A percentile compares a stretch with the other conserved stretches of the same genome.
Conservation (phyloP, 805 yeast genomes). For the Kluyveromyces wickerhamii region DNA sequence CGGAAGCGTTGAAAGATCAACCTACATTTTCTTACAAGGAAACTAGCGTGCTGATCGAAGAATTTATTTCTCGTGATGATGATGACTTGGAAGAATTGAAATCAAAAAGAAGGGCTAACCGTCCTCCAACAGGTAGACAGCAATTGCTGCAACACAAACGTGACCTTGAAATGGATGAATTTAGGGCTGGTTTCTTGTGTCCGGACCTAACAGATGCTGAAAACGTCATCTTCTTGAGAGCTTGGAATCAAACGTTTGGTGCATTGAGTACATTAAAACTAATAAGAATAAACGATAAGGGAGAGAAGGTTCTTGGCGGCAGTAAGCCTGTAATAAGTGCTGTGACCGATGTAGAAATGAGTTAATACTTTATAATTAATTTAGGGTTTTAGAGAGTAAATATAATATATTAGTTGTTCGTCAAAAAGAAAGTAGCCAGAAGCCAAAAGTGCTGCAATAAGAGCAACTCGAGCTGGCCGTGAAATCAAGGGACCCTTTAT, state of each 20-base stretch:
- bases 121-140: constrained; percentile 74
- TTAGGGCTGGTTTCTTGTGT: constrained; percentile 56
- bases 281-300: constrained; percentile 26
- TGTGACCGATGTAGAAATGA: constrained; percentile 18
- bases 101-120: constrained; percentile 68
- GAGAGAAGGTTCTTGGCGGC: constrained; percentile 22
- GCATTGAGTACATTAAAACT: constrained; percentile 59
- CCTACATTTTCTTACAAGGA: constrained; percentile 47
- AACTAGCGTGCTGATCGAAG: constrained; percentile 50
- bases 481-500: no score
- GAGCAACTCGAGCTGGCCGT: no score
- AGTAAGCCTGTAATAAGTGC: constrained; percentile 6
- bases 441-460: no score
- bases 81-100: constrained; percentile 63
- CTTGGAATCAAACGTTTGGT: constrained; percentile 81
- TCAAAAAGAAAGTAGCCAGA: constrained; percentile 5
- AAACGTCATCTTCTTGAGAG: constrained; percentile 51
- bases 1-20: constrained; percentile 33
- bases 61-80: constrained; percentile 60
- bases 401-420: no score
- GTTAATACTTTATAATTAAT: not conserved
- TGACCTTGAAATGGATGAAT: constrained; percentile 55
- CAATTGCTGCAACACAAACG: constrained; percentile 53
- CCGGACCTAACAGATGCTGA: constrained; percentile 63
- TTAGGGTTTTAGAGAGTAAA: no score